Base-by-base conservation (phyloP, 306 rosid genomes). In the Carpinus viminea region DNA sequence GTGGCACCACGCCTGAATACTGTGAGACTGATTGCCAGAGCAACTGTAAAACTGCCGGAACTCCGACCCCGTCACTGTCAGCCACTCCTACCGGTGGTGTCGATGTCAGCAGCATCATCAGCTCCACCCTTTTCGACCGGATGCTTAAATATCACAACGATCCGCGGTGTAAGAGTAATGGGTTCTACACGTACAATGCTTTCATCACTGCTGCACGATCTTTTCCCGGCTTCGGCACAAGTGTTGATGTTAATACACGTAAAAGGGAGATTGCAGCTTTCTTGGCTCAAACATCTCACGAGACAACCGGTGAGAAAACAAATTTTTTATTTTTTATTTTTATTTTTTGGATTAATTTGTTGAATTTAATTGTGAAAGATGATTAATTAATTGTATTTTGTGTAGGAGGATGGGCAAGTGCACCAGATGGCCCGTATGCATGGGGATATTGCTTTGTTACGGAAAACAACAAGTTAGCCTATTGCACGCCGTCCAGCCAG, bases 351-450 rank as follows among this genome's bases (percentile, higher is more conserved):
- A n/a, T n/a, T n/a, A n/a, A n/a, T n/a, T n/a, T n/a, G n/a, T n/a
- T n/a, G n/a, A n/a, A n/a, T n/a, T n/a, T n/a, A n/a, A n/a, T n/a
- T n/a, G n/a, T n/a, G n/a, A n/a, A 56, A 56, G 2, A n/a, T 9
- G 31, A 28, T 28, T 28, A 28, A 28, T 17, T 20, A 1, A 56
- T 15, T 12, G 8, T n/a, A 18, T 38, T 17, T 65, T 70, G 54
- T 70, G 20, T 70, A 70, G 74, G 74, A 21, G 74, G 74, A 28
- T 70, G 74, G 74, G 1, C 74, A 46, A 77, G 1, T 34, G 94
- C 96, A 47, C 91, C 93, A 0, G 97, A 89, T 74, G 92, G 93
- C 0, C 93, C 93, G 3, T 88, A 89, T 50, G 88, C 97, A 0
- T 91, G 92, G 97, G 97, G 97, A 2, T 91, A 91, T 74, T 91